Base-by-base conservation (phyloP, 208 protist genomes). In the Leishmania lainsoni region DNA sequence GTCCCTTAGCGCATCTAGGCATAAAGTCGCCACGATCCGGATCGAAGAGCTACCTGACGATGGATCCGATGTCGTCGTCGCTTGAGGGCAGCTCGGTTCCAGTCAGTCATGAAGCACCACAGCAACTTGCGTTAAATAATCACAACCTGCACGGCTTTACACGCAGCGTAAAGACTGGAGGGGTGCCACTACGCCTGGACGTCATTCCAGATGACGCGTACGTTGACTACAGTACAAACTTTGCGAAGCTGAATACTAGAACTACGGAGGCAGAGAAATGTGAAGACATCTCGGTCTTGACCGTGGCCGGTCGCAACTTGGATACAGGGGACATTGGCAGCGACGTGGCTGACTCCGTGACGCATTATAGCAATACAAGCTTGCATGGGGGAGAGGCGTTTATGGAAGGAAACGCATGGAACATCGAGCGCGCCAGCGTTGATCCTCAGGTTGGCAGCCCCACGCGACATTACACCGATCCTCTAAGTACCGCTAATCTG, bases 401-500 rank as follows among this genome's bases (percentile, higher is more conserved):
- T 8, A 52, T 81, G 35, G 85, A 91, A 22, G 79, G 74, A 49
- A 81, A 81, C 78, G 66, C 78, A 54, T 86, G 82, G 82, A 88
- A 89, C 52, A 65, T 88, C 10, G 88, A 88, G 56, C 68, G 51
- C 9, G 81, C 76, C n/a, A 92, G 88, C 61, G 78, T 90, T 3
- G 88, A 89, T 16, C 70, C 81, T 58, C 80, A 81, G 32, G 68
- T 74, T 0, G 85, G 87, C n/a, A 89, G 85, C 73, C 69, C 85
- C 0, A 82, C 71, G 0, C 79, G 70, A 0, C 70, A 49, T 26
- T 45, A 84, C 79, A 76, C 80, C 39, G 90, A 93, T 49, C 79
- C 88, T 6, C 88, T 93, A 29, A 93, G 80, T 75, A 61, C 66
- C 69, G 86, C 87, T 32, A 93, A 91, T 71, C 78, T 93, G 0